A percentile compares a stretch with the other conserved stretches of the same genome.
Evolutionary conservation across 371 early-diverging fungal species (phyloP).

Genomic region (Vittaforma corneae): DNA sequence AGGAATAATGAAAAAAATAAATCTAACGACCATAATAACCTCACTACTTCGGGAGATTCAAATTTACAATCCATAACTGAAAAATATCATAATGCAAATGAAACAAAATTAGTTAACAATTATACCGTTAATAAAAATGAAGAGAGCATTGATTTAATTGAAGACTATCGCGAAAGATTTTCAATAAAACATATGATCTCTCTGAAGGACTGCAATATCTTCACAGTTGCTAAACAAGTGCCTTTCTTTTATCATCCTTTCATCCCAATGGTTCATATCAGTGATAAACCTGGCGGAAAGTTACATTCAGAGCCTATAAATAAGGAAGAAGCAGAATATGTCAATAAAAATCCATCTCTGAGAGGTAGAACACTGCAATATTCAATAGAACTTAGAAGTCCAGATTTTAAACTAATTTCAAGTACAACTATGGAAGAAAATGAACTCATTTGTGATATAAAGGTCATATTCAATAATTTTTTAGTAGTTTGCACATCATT

Average conservation of each 20-base stretch:
- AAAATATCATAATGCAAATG: no score
- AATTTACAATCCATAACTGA: no score
- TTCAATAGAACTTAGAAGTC: neutral
- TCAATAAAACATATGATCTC: neutral
- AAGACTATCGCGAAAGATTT: no score
- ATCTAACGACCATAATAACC: no score
- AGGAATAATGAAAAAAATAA: no score
- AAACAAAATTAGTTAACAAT: no score
- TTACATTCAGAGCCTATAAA: constrained; percentile 19
- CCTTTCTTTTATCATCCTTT: constrained; percentile 25
- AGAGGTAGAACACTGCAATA: constrained; percentile 18
- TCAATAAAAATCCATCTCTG: constrained; percentile 1
- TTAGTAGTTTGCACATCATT: constrained; percentile 50
- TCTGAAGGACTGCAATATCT: constrained; percentile 1
- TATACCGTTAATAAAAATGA: no score
- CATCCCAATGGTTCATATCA: constrained; percentile 26
- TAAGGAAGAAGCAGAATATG: neutral
- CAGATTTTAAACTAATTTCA: neutral
- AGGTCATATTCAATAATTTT: constrained; percentile 4
- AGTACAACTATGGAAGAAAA: constrained; percentile 11
- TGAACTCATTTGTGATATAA: constrained; percentile 18
- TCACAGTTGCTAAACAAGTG: neutral
- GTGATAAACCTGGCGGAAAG: neutral
- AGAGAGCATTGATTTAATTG: no score
- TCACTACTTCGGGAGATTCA: no score